Conservation (phyloP, 2,329 filamentous ascomycete species). For the Stemphylium lycopersici region DNA sequence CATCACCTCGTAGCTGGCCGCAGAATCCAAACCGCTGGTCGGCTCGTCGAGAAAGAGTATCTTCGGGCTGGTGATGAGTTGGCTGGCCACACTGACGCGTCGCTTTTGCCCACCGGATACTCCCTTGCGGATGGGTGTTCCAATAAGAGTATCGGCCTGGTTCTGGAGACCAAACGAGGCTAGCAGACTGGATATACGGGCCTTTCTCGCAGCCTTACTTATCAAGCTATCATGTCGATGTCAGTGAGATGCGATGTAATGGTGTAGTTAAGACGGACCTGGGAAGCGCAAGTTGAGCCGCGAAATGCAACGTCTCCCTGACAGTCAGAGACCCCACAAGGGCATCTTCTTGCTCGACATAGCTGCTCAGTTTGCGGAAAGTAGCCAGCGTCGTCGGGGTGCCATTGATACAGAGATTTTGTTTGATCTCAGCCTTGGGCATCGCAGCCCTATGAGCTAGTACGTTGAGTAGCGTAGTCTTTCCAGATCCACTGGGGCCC, state of each 20-base stretch:
- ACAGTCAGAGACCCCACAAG: slow-evolving; percentile 82
- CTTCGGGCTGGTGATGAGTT: slow-evolving; percentile 80
- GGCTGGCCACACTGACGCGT: slow-evolving; percentile 77
- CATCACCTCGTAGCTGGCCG: slow-evolving; percentile 76
- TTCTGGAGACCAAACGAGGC: slow-evolving; percentile 73
- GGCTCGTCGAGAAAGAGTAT: slow-evolving; percentile 85
- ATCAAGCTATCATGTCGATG: slow-evolving; percentile 48
- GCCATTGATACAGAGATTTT: slow-evolving; percentile 69
- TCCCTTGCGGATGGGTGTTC: slow-evolving; percentile 82
- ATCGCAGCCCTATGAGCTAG: slow-evolving; percentile 68
- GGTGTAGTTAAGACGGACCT: slow-evolving; percentile 28
- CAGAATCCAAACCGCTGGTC: slow-evolving; percentile 82
- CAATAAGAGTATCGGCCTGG: slow-evolving; percentile 74
- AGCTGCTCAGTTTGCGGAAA: slow-evolving; percentile 72
- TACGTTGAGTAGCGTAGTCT: slow-evolving; percentile 83
- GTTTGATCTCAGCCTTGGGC: slow-evolving; percentile 60
- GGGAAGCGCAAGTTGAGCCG: slow-evolving; percentile 69
- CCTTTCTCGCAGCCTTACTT: slow-evolving; percentile 63
- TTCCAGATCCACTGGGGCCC: slow-evolving; percentile 75
- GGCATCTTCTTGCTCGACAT: slow-evolving; percentile 88
- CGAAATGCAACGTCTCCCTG: slow-evolving; percentile 78
- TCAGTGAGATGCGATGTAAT: slow-evolving; percentile 11
- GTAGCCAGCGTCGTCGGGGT: slow-evolving; percentile 56
- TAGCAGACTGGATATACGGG: slow-evolving; percentile 70
- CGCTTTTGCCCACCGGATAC: slow-evolving; percentile 87